Evolutionary conservation across 1,139 yeast species (phyloP), one percentile per base, ranked within the genome.

Genomic region (Magnusiomyces suaveolens): DNA sequence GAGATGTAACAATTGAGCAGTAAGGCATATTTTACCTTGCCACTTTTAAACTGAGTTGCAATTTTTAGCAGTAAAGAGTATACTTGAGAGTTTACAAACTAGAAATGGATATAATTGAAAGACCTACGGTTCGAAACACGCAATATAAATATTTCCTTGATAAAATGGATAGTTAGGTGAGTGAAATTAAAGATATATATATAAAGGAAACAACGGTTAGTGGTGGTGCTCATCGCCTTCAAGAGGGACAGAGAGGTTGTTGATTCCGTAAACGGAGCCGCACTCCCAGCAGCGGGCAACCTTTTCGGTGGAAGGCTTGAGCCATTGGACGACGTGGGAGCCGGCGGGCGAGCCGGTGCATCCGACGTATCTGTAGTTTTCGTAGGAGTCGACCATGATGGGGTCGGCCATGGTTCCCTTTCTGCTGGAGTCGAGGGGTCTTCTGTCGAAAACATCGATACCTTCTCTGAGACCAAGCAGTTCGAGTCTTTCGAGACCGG

Each of bases 251-350:
- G 96, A 97, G 68, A 90, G 81, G 76, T 84, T 85, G 76, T 89
- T 87, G 66, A 92, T 76, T 68, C 86, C 83, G 80, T 85, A 90
- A 64, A 89, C 95, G 64, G 90, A 84, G 73, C 99, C 99, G 74
- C 97, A 92, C 73, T 90, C 97, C 96, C 97, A 88, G 78, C 97
- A 94, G 82, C 99, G 89, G 63, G 87, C 87, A 62, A 84, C 84
- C 74, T 86, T 77, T 56, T 81, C 87, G 63, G 79, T 81, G 64
- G 90, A 85, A 66, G 95, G 96, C 75, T 84, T 84, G 77, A 92
- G 80, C 97, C 98, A 92, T 83, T 83, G 82, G 64, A 88, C 82
- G 66, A 81, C 83, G 76, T 90, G 97, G 59, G 87, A 80, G 63
- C 89, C 96, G 59, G 92, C 95, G 68, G 94, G 95, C 65, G 87